These are phyloP conservation scores for Aspergillus wentii DNA, from an alignment of 495 filamentous ascomycete genomes.

Conservation along the genomic window DNA sequence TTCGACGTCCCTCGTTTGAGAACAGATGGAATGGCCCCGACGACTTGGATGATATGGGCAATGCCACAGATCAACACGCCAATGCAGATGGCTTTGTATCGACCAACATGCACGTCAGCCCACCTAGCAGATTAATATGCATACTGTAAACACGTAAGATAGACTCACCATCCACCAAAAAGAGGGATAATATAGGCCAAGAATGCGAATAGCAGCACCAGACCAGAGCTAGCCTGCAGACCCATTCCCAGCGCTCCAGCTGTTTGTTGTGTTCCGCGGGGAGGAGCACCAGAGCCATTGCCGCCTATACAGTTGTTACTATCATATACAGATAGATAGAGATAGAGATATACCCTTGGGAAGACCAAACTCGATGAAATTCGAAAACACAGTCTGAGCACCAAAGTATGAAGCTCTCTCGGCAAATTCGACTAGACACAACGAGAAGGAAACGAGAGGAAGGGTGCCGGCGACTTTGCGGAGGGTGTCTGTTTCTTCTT, in stretches of 20 bases:
- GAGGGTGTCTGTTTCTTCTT: constrained; percentile 49
- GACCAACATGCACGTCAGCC: constrained; percentile 53
- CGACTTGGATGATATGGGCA: constrained; percentile 60
- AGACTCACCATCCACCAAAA: constrained; percentile 45
- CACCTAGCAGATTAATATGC: constrained; percentile 16
- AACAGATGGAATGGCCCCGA: constrained; percentile 54
- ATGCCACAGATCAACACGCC: constrained; percentile 60
- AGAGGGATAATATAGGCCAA: constrained; percentile 56
- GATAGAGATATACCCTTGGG: constrained; percentile 26
- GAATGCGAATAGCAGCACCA: constrained; percentile 57
- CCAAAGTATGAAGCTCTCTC: constrained; percentile 58
- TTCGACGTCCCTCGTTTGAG: constrained; percentile 44
- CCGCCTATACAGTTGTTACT: constrained; percentile 33
- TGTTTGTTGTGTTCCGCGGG: constrained; percentile 46
- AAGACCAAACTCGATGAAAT: constrained; percentile 52
- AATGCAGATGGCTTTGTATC: constrained; percentile 49
- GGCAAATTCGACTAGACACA: constrained; percentile 56
- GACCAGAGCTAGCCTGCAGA: constrained; percentile 51
- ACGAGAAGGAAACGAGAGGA: constrained; percentile 41
- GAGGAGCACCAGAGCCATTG: constrained; percentile 58
- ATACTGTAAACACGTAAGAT: neutral
- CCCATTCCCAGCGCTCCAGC: constrained; percentile 58
- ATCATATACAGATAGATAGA: neutral
- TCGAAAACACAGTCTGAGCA: constrained; percentile 51
- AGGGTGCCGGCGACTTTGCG: constrained; percentile 52